Percentiles rank a stretch among this genome's conserved stretches.
Evolutionary conservation across 2,329 filamentous ascomycete genomes (phyloP).

Genomic region (Orbilia blumenaviensis): DNA sequence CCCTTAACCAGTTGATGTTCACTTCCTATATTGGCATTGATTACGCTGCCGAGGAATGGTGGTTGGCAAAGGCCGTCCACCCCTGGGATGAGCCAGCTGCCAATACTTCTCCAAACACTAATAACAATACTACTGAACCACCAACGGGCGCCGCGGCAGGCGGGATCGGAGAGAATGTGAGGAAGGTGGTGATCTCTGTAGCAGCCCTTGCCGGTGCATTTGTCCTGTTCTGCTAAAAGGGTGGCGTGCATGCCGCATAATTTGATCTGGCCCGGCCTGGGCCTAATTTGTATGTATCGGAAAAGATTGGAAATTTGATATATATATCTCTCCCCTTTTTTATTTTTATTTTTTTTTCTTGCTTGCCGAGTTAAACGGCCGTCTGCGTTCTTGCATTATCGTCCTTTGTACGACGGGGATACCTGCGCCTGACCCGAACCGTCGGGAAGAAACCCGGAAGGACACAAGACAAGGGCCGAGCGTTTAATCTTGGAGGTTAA

Average conservation of each 20-base stretch:
- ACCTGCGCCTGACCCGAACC: slow-evolving; percentile 26
- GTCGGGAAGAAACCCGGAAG: slow-evolving; percentile 32
- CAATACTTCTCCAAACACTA: not conserved
- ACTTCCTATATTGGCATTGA: slow-evolving; percentile 35
- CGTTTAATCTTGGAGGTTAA: slow-evolving; percentile 17
- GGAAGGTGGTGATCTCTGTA: not conserved
- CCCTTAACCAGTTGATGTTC: not conserved
- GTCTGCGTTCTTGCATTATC: slow-evolving; percentile 9
- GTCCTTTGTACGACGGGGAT: slow-evolving; percentile 18
- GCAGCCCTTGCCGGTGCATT: slow-evolving; percentile 34
- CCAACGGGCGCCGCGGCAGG: not conserved
- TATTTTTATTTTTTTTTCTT: not conserved
- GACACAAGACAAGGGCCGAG: not conserved
- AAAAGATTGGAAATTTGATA: slow-evolving; percentile 3
- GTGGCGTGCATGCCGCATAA: not conserved
- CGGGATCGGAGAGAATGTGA: slow-evolving; percentile 14
- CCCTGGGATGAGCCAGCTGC: not conserved
- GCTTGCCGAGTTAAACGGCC: not conserved
- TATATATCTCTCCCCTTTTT: not conserved
- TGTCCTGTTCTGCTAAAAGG: slow-evolving; percentile 9
- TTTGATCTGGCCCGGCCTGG: not conserved
- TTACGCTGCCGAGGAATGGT: slow-evolving; percentile 28
- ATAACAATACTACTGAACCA: not conserved
- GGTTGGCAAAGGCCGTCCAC: slow-evolving; percentile 11
- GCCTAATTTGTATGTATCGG: not conserved